Conservation (phyloP, 2,329 filamentous ascomycete species). For the Penicillium digitatum region DNA sequence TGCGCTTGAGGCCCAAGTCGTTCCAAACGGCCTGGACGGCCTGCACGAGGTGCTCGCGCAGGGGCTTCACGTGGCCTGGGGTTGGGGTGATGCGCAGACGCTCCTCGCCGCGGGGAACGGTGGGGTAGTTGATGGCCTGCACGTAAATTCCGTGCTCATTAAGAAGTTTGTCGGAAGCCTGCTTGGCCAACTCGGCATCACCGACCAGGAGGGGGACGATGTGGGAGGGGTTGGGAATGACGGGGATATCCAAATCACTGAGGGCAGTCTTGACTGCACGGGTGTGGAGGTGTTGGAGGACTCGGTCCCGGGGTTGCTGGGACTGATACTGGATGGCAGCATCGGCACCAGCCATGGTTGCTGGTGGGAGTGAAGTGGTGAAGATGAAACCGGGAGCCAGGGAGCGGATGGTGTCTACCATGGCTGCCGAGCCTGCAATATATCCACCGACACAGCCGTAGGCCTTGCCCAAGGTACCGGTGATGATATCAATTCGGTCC, state of each 20-base stretch:
- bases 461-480: slow-evolving; percentile 92
- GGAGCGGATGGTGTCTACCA: slow-evolving; percentile 91
- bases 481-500: slow-evolving; percentile 97
- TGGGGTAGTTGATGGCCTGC: slow-evolving; percentile 98
- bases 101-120: slow-evolving; percentile 96
- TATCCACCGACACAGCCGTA: slow-evolving; percentile 98
- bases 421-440: slow-evolving; percentile 80
- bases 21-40: slow-evolving; percentile 86
- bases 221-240: slow-evolving; percentile 96
- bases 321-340: slow-evolving; percentile 93
- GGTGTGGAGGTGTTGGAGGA: slow-evolving; percentile 93
- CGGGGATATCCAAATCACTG: slow-evolving; percentile 76
- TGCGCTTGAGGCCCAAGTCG: slow-evolving; percentile 84
- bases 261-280: slow-evolving; percentile 87
- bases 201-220: slow-evolving; percentile 93
- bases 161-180: slow-evolving; percentile 86
- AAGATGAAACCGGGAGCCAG: slow-evolving; percentile 98
- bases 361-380: slow-evolving; percentile 91
- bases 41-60: slow-evolving; percentile 77
- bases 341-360: slow-evolving; percentile 92
- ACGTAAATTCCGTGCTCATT: slow-evolving; percentile 92
- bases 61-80: slow-evolving; percentile 80
- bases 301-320: slow-evolving; percentile 75
- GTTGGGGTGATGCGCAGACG: slow-evolving; percentile 93
- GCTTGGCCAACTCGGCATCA: slow-evolving; percentile 86